Base-by-base conservation (phyloP, 306 rosid species). In the Rosa lucieae region DNA sequence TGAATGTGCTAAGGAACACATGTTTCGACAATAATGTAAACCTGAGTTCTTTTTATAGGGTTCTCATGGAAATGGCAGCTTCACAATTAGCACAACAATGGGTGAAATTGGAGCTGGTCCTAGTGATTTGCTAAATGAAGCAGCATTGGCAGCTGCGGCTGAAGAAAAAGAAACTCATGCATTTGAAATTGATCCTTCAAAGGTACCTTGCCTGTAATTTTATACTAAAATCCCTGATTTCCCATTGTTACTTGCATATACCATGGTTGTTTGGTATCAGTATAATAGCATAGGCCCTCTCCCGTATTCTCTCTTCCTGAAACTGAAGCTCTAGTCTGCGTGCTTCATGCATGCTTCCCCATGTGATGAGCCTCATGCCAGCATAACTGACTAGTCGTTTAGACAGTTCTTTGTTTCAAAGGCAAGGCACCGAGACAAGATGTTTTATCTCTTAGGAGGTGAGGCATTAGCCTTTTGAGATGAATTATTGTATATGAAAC, bases 111-210 rank as follows among this genome's bases (percentile, higher is more conserved):
- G 75, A 77, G 88, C 86, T 82, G 87, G 86, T 71, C 96, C 89
- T 32, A 92, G 85, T 47, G 95, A 90, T 79, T 89, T 94, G 89
- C 81, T 94, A 48, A 86, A 90, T 85, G 90, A 88, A 88, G 97
- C 90, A 63, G 95, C 89, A 89, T 82, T 88, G 79, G 97, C 94
- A n/a, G 94, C 99, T 32, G 97, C 76, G 37, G 95, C 92, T 39
- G 97, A 92, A 74, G 95, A 92, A 85, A 94, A 93, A 89, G 95
- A 89, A 85, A 84, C 94, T 73, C 97, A 92, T 86, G 79, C 97
- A 70, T 94, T 91, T 80, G 97, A 94, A 80, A 58, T 94, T 74
- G 94, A 94, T 78, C 92, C 96, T 40, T 51, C 94, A 65, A 91
- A 94, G 92, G 98, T 94, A 88, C 72, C 68, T 42, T 72, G 52